Percentiles rank a stretch among this genome's conserved stretches.
Evolutionary conservation across 2,329 filamentous ascomycete species (phyloP).

Genomic region (Alternaria burnsii): DNA sequence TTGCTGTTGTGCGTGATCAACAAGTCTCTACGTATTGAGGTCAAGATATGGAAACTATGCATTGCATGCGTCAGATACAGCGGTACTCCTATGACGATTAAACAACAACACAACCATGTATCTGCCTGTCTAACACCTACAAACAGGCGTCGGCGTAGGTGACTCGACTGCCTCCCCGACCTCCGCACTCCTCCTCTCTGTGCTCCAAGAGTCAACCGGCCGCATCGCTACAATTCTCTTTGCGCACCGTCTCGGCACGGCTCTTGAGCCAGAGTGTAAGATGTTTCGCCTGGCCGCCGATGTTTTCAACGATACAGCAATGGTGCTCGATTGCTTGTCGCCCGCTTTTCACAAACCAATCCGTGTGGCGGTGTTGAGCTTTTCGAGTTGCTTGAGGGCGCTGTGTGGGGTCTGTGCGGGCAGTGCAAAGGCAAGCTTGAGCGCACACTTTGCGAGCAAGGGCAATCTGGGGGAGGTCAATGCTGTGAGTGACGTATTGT

Average conservation of each 20-base stretch:
- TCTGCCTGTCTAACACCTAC: not conserved
- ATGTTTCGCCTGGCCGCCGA: slow-evolving; percentile 87
- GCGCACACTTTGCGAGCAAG: slow-evolving; percentile 86
- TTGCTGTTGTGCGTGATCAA: not conserved
- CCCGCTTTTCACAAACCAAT: slow-evolving; percentile 71
- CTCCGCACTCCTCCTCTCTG: slow-evolving; percentile 80
- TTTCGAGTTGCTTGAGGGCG: slow-evolving; percentile 66
- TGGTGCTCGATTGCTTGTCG: slow-evolving; percentile 84
- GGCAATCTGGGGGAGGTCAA: slow-evolving; percentile 94
- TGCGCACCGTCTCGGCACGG: slow-evolving; percentile 80
- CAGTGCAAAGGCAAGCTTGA: slow-evolving; percentile 88
- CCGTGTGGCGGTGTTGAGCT: slow-evolving; percentile 66
- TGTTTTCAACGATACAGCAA: slow-evolving; percentile 85
- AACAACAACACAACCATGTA: not conserved
- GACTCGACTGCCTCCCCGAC: slow-evolving; percentile 82
- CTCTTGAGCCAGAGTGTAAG: slow-evolving; percentile 90
- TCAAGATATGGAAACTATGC: not conserved
- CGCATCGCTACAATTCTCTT: slow-evolving; percentile 86
- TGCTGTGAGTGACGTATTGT: slow-evolving; percentile 62
- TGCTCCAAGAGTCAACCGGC: slow-evolving; percentile 82
- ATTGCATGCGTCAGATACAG: slow-evolving; percentile 1
- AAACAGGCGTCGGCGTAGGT: slow-evolving; percentile 78
- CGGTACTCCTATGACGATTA: not conserved
- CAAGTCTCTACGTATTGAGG: not conserved
- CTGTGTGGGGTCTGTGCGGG: slow-evolving; percentile 91